A percentile compares a stretch with the other conserved stretches of the same genome.
Evolutionary conservation across 2,329 filamentous ascomycete species (phyloP).

Genomic region (Alternaria triticina): DNA sequence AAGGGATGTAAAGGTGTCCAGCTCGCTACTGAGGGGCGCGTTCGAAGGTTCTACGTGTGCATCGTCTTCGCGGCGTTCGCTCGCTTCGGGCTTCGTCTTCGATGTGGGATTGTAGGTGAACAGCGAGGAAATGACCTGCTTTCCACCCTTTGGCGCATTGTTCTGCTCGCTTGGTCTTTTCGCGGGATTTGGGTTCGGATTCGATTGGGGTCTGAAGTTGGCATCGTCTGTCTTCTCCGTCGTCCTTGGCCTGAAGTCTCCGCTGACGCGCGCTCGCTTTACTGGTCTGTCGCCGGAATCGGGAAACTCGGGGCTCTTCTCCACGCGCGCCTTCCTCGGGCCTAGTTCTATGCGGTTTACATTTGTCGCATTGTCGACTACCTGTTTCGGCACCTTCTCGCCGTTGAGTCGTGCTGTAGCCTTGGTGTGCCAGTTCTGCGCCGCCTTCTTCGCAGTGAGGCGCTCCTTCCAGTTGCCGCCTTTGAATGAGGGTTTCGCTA

Average conservation of each 20-base stretch:
- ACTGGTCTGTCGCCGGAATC: slow-evolving; percentile 29
- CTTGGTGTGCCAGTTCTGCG: slow-evolving; percentile 60
- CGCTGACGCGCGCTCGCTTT: slow-evolving; percentile 47
- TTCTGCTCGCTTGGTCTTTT: slow-evolving; percentile 45
- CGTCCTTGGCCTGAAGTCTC: slow-evolving; percentile 45
- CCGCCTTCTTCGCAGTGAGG: slow-evolving; percentile 76
- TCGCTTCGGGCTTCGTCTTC: slow-evolving; percentile 64
- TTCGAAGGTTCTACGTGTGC: slow-evolving; percentile 78
- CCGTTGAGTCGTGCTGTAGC: slow-evolving; percentile 42
- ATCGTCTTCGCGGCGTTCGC: slow-evolving; percentile 51
- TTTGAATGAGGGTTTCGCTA: slow-evolving; percentile 71
- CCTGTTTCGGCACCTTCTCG: slow-evolving; percentile 30
- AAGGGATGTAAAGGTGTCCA: slow-evolving; percentile 84
- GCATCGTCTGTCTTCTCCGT: slow-evolving; percentile 22
- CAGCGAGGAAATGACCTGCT: slow-evolving; percentile 83
- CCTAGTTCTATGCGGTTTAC: slow-evolving; percentile 42
- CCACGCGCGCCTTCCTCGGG: slow-evolving; percentile 21
- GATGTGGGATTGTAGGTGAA: slow-evolving; percentile 88
- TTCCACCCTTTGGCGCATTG: slow-evolving; percentile 49
- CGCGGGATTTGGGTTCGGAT: slow-evolving; percentile 29
- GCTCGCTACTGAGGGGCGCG: slow-evolving; percentile 82
- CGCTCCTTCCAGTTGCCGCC: slow-evolving; percentile 95
- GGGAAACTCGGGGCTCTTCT: slow-evolving; percentile 24
- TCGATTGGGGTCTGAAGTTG: slow-evolving; percentile 41
- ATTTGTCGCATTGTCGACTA: slow-evolving; percentile 30